A percentile compares a stretch with the other conserved stretches of the same genome.
Evolutionary conservation across 2,329 filamentous ascomycete genomes (phyloP).

Genomic region (Cryoendolithus antarcticus): DNA sequence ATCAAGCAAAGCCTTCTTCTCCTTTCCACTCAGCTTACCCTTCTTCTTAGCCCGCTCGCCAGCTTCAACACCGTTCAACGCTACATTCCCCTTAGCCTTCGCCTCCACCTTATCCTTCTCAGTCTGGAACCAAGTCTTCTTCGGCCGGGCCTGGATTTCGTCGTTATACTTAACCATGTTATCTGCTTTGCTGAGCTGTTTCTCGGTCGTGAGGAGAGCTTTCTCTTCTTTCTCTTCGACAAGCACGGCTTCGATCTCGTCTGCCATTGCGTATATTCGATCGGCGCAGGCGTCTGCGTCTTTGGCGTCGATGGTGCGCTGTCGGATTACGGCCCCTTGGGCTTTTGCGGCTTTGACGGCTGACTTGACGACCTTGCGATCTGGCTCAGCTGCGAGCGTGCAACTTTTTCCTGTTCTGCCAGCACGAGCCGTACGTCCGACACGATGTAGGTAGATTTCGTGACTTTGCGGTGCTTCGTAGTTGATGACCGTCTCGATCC

Average conservation of each 20-base stretch:
- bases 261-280: conserved; percentile 60
- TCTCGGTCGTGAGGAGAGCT: conserved; percentile 74
- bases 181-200: conserved; percentile 80
- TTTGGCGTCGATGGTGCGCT: conserved; percentile 61
- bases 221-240: conserved; percentile 88
- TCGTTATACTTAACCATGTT: conserved; percentile 80
- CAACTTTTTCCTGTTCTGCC: conserved; percentile 76
- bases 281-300: conserved; percentile 64
- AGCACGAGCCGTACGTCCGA: conserved; percentile 91
- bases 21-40: conserved; percentile 52
- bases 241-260: conserved; percentile 74
- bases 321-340: conserved; percentile 76
- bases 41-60: conserved; percentile 47
- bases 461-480: conserved; percentile 90
- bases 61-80: conserved; percentile 49
- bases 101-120: conserved; percentile 75
- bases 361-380: conserved; percentile 89
- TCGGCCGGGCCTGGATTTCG: conserved; percentile 81
- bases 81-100: conserved; percentile 48
- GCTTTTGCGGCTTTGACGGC: conserved; percentile 73
- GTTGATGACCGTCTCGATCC: conserved; percentile 93
- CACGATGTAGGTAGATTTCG: conserved; percentile 94
- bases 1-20: conserved; percentile 47
- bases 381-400: conserved; percentile 82
- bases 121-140: conserved; percentile 91